Evolutionary conservation across 352 stramenopile species (phyloP).

Genomic region (Globisporangium takayamanum): DNA sequence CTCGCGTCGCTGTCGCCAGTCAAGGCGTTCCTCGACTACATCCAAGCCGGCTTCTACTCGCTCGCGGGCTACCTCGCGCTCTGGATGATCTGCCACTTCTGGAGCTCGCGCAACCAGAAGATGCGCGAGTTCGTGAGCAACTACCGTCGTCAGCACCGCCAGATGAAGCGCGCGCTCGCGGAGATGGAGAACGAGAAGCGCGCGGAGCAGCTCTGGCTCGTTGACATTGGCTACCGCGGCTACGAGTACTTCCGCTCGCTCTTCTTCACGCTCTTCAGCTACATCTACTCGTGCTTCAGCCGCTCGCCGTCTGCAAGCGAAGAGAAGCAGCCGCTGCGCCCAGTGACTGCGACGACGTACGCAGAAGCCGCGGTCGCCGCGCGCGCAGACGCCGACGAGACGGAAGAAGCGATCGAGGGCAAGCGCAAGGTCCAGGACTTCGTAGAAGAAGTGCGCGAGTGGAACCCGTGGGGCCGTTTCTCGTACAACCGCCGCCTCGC

Average conservation of each 20-base stretch:
- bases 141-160: constrained; percentile 69
- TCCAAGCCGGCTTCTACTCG: constrained; percentile 76
- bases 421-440: constrained; percentile 45
- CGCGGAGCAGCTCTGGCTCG: constrained; percentile 76
- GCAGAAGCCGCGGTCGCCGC: constrained; percentile 10
- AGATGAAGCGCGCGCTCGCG: constrained; percentile 62
- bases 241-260: constrained; percentile 63
- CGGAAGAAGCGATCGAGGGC: constrained; percentile 50
- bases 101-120: constrained; percentile 74
- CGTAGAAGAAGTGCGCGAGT: constrained; percentile 32
- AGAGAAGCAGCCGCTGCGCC: constrained; percentile 20
- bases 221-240: constrained; percentile 78
- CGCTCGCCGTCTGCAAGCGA: constrained; percentile 3
- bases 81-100: constrained; percentile 85
- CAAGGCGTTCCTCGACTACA: constrained; percentile 77
- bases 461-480: constrained; percentile 78
- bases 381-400: constrained; percentile 45
- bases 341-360: constrained; percentile 1
- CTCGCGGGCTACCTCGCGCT: constrained; percentile 58
- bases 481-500: constrained; percentile 55
- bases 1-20: constrained; percentile 58
- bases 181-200: constrained; percentile 79
- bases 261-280: constrained; percentile 48
- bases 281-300: constrained; percentile 24
- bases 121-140: constrained; percentile 88